phyloP scores from a whole-genome alignment of 495 filamentous ascomycete species.

The Neurospora tetrasperma region DNA sequence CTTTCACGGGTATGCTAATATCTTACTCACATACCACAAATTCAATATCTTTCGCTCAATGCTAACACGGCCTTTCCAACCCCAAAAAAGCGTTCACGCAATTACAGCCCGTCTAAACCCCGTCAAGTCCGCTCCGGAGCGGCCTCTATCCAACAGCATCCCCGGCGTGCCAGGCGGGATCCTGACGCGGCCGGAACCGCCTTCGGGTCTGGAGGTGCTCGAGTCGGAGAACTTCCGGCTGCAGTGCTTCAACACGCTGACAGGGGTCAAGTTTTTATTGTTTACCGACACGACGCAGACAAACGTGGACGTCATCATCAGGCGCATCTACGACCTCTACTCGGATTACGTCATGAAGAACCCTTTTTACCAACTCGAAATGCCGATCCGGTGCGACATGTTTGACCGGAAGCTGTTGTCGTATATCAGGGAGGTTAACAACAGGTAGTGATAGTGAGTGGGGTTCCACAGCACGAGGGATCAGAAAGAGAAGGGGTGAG shows the following conservation, averaged over 20 bases:
- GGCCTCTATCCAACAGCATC: slow-evolving; percentile 16
- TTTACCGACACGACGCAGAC: slow-evolving; percentile 89
- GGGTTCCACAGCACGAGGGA: not conserved
- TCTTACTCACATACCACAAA: not conserved
- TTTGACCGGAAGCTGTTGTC: slow-evolving; percentile 78
- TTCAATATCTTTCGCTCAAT: not conserved
- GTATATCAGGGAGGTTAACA: slow-evolving; percentile 55
- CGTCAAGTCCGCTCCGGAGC: slow-evolving; percentile 25
- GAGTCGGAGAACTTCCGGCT: slow-evolving; percentile 87
- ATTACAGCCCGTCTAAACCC: slow-evolving; percentile 76
- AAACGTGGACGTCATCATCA: slow-evolving; percentile 72
- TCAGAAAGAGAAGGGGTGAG: not conserved
- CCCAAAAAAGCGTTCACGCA: slow-evolving; percentile 64
- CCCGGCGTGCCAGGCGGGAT: slow-evolving; percentile 41
- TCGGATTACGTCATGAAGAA: slow-evolving; percentile 99
- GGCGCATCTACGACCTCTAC: slow-evolving; percentile 87
- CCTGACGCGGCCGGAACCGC: slow-evolving; percentile 42
- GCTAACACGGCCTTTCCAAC: not conserved
- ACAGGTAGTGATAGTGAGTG: slow-evolving; percentile 23
- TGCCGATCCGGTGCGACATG: slow-evolving; percentile 89
- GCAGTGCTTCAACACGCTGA: slow-evolving; percentile 89
- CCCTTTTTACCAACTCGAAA: slow-evolving; percentile 95
- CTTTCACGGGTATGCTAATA: slow-evolving; percentile 67
- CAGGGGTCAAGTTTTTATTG: slow-evolving; percentile 88
- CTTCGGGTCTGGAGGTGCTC: slow-evolving; percentile 75